Evolutionary conservation across 345 rosid genomes (phyloP).

Genomic region (Melastoma malabathricum): DNA sequence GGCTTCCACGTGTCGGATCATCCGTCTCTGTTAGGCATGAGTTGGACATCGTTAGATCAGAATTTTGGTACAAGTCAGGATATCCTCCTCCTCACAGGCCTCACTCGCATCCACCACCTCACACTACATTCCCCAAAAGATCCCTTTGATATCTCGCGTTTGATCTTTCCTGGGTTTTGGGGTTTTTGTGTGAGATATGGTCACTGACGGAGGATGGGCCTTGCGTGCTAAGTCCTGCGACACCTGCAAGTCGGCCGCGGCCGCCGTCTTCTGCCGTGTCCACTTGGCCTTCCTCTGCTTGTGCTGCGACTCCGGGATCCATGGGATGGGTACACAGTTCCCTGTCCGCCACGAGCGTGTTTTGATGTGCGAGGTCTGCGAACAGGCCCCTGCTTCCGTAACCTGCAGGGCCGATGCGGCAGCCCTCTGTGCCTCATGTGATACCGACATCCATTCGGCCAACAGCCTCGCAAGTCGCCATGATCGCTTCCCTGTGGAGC

Average conservation of each 20-base stretch:
- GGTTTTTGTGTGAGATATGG: constrained; percentile 1
- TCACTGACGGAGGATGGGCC: constrained; percentile 31
- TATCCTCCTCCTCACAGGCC: too few relatives aligned
- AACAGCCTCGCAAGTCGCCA: constrained; percentile 83
- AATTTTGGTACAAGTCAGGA: constrained; percentile 6
- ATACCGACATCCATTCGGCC: constrained; percentile 83
- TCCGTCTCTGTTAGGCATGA: constrained; percentile 10
- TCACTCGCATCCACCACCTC: constrained; percentile 18
- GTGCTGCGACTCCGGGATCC: constrained; percentile 56
- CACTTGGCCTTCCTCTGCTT: constrained; percentile 65
- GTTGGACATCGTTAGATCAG: constrained; percentile 20
- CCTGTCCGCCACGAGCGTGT: constrained; percentile 64
- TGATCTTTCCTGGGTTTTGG: too few relatives aligned
- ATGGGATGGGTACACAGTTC: constrained; percentile 25
- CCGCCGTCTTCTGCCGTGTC: constrained; percentile 52
- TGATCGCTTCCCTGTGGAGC: constrained; percentile 63
- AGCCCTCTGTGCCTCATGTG: constrained; percentile 68
- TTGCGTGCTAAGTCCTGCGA: constrained; percentile 59
- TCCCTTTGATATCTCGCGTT: too few relatives aligned
- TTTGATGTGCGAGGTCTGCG: constrained; percentile 75
- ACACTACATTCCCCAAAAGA: background rate
- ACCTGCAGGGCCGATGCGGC: constrained; percentile 98
- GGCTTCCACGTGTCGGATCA: constrained; percentile 18
- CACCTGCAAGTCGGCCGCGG: constrained; percentile 57
- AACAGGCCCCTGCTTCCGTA: constrained; percentile 88